These are phyloP conservation scores for Colletotrichum sp. DNA, from an alignment of 2,329 filamentous ascomycete genomes.

Conservation along the genomic window DNA sequence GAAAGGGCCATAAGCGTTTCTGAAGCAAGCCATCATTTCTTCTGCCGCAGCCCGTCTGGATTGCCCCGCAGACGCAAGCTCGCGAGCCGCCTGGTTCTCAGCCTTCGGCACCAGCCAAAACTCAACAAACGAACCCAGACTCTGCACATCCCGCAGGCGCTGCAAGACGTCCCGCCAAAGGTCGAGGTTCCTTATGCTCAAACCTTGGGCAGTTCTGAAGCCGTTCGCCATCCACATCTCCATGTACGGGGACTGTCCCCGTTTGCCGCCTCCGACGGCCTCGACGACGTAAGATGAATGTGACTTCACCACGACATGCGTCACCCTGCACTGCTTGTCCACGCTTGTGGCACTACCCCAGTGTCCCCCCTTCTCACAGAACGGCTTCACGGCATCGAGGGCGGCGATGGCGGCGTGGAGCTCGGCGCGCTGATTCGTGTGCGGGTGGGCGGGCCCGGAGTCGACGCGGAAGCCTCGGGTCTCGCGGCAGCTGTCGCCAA, in stretches of 20 bases:
- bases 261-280: not conserved
- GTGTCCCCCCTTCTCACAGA: not conserved
- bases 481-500: not conserved
- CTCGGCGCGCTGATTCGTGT: not conserved
- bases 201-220: rapidly evolving
- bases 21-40: not conserved
- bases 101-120: not conserved
- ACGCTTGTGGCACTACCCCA: not conserved
- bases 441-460: rapidly evolving
- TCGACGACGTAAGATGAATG: not conserved
- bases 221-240: rapidly evolving
- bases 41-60: not conserved
- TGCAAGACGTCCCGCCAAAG: not conserved
- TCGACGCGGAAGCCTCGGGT: not conserved
- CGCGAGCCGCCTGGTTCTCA: not conserved
- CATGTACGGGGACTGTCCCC: not conserved
- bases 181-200: not conserved
- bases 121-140: not conserved
- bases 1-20: not conserved
- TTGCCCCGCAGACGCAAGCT: not conserved
- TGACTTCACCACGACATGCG: not conserved
- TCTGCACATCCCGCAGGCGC: not conserved
- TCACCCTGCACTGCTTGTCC: not conserved
- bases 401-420: not conserved
- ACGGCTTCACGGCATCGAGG: not conserved